These are phyloP conservation scores for Metschnikowia drakensbergensis DNA, from an alignment of 805 yeast genomes.

Conservation along the genomic window DNA sequence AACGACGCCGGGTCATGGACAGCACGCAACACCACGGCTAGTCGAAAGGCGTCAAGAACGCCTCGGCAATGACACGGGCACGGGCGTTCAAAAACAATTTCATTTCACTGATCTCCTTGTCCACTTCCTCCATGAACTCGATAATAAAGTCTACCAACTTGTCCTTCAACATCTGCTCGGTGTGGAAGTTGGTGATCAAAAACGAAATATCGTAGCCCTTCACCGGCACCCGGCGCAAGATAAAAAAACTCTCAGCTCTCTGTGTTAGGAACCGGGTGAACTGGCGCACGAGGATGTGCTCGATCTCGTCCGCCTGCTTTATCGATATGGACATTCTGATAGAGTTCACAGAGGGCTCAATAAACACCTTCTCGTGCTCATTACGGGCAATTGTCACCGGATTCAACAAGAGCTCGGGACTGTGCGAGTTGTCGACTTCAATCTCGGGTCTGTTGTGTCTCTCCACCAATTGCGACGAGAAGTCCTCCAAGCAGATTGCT, in stretches of 20 bases:
- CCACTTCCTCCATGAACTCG: constrained; percentile 99
- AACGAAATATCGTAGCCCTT: constrained; percentile 91
- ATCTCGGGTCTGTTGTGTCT: constrained; percentile 97
- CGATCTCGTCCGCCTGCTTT: constrained; percentile 97
- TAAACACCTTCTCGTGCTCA: constrained; percentile 86
- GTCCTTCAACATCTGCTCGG: constrained; percentile 92
- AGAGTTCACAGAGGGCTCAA: constrained; percentile 91
- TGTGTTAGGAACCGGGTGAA: constrained; percentile 91
- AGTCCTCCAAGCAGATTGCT: constrained; percentile 87
- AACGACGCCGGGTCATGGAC: constrained; percentile 2
- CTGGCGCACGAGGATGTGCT: constrained; percentile 88
- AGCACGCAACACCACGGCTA: constrained; percentile 22
- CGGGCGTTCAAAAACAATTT: constrained; percentile 94
- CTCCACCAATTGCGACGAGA: constrained; percentile 92
- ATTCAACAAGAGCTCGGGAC: constrained; percentile 80
- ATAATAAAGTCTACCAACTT: constrained; percentile 94
- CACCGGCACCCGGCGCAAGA: constrained; percentile 86
- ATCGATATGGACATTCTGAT: constrained; percentile 87
- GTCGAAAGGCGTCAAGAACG: constrained; percentile 86
- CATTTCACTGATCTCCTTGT: constrained; percentile 97
- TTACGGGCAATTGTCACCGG: constrained; percentile 90
- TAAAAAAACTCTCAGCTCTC: constrained; percentile 91
- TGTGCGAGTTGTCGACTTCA: constrained; percentile 67
- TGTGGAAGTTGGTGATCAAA: constrained; percentile 88
- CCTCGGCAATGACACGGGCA: constrained; percentile 97